Evolutionary conservation across 2,329 filamentous ascomycete genomes (phyloP).

Genomic region (Annulohypoxylon truncatum): DNA sequence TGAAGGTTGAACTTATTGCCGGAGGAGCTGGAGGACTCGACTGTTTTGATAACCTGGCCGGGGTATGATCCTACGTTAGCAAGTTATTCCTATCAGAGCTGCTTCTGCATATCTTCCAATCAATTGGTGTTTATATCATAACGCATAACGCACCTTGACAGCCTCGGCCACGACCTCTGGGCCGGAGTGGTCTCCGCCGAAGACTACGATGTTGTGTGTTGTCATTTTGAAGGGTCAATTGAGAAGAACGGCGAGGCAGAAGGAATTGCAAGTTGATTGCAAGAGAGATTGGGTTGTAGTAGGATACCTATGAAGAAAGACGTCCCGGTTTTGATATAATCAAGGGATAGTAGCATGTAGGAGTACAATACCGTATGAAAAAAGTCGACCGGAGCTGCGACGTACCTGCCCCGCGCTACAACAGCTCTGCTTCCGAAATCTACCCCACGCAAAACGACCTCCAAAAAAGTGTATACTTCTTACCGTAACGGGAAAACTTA

Average conservation of each 20-base stretch:
- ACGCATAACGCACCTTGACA: conserved; percentile 73
- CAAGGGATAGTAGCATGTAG: background rate
- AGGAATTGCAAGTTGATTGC: background rate
- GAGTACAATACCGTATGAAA: background rate
- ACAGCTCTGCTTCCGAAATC: conserved; percentile 25
- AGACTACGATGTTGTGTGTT: conserved; percentile 81
- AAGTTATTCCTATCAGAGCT: background rate
- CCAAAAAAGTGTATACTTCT: no score
- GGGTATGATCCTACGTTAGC: conserved; percentile 7
- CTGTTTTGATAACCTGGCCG: conserved; percentile 76
- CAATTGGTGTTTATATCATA: background rate
- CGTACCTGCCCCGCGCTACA: conserved; percentile 41
- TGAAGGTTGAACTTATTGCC: conserved; percentile 87
- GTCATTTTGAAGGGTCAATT: conserved; percentile 63
- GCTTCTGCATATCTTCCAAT: background rate
- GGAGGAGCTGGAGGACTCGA: conserved; percentile 77
- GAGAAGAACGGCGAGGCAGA: background rate
- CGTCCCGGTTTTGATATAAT: conserved; percentile 4
- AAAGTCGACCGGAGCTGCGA: conserved; percentile 34
- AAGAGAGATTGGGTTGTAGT: background rate
- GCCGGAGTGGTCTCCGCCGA: conserved; percentile 85
- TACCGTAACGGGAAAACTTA: no score
- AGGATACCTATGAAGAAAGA: background rate
- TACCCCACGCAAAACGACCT: background rate
- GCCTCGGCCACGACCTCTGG: conserved; percentile 89